Base-by-base conservation (phyloP, 164 flowering plant species). In the Piper betle region DNA sequence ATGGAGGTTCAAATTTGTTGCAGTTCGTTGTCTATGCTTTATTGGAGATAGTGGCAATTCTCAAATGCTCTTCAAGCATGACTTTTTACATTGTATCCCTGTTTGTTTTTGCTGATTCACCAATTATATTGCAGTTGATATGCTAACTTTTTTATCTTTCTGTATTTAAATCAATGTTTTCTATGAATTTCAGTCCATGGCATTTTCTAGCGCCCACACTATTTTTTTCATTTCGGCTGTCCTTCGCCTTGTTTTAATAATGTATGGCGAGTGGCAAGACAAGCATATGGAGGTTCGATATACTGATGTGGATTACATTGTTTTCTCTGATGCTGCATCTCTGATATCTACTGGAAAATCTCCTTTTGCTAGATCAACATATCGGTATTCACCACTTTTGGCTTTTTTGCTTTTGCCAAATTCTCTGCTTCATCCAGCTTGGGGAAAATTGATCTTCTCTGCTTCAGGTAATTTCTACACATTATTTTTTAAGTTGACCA, bases 191-290 rank as follows among this genome's bases (percentile, higher is more conserved):
- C 7, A 12, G 3, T 5, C 15, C 50, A 46, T 46, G 50, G 11
- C 7, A 10, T 46, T 10, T 46, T 46, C 50, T 10, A 66, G 69
- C 42, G 63, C 83, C 40, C 69, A 70, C 33, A 71, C 75, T 9
- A 66, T 89, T 57, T 70, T 89, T 11, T 10, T 82, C 4, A 59
- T 83, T 63, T 89, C 97, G 4, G 86, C 87, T 1, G 10, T 80
- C n/a, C 65, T 92, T 19, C 84, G 98, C 0, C 52, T 82, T 7
- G 25, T 77, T 55, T 65, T 89, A 17, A 86, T 92, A 50, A 0
- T 84, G 0, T 89, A 84, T 67, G 98, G 98, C 58, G 96, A 89
- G 75, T 89, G 97, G 98, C 98, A 89, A 75, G 98, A 89, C 58
- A 65, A 74, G 56, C 94, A 87, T 56, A 79, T 92, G 97, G 97